Base-by-base conservation (phyloP, 192 early-diverging fungal species). In the Coemansia sp. region DNA sequence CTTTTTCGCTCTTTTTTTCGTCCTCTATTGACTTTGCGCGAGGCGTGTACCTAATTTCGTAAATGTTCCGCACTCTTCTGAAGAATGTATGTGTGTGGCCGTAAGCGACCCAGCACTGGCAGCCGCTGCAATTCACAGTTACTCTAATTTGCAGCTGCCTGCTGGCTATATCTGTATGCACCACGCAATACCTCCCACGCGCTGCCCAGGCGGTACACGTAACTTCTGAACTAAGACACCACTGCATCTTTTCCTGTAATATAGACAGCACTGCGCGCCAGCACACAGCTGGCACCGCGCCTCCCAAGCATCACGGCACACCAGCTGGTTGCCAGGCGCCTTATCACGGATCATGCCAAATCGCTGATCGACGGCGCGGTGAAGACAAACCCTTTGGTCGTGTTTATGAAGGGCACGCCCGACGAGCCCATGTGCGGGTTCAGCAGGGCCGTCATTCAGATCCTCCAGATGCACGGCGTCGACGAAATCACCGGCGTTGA, bases 351-450 rank as follows among this genome's bases (percentile, higher is more conserved):
- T 23, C 61, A 52, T 3, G 69, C 70, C 16, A 64, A 58, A 49
- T 21, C 50, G 21, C 62, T 29, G 14, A 77, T 77, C 43, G 69
- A 77, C 23, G 49, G 58, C 19, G 83, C 85, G 8, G 48, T 50
- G 11, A 50, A 50, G 11, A 8, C 23, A 16, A 50, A 50, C 25
- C 23, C 14, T 25, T 10, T 50, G 23, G 48, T 50, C 7, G 74
- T 98, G 30, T 98, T 95, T 65, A 97, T 98, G 94, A 98, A 98
- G 77, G 96, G 96, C 71, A 94, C 92, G 48, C 91, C 92, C 51
- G 87, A 95, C 54, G 83, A 85, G 28, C 96, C 96, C 30, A 83
- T 90, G 88, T 98, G 96, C 71, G 94, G 96, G 14, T 98, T 95
- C 84, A 91, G 88, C 63, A 76, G 92, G 27, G 94, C 93, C n/a